Conservation (phyloP, 495 filamentous ascomycete species). For the Beverwykella pulmonaria region DNA sequence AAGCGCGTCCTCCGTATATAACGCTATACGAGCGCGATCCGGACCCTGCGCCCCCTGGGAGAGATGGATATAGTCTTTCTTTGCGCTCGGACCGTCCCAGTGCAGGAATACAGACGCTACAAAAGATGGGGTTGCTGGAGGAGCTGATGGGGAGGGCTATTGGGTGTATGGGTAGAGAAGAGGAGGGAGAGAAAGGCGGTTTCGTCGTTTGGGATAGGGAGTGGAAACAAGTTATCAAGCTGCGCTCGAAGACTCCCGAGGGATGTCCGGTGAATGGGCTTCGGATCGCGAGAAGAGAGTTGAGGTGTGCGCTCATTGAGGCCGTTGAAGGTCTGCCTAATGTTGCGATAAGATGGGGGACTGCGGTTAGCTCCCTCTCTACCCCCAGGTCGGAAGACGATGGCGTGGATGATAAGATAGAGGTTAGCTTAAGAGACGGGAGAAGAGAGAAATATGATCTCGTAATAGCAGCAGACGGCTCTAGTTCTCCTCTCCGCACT, state of each 20-base stretch:
- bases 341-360: slow-evolving; percentile 2
- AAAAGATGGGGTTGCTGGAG: slow-evolving; percentile 42
- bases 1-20: slow-evolving; percentile 26
- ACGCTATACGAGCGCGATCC: slow-evolving; percentile 46
- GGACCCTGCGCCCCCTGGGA: slow-evolving; percentile 16
- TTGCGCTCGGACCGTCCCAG: slow-evolving; percentile 40
- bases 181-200: slow-evolving; percentile 11
- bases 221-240: slow-evolving; percentile 30
- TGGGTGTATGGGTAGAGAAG: neutral
- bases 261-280: slow-evolving; percentile 29
- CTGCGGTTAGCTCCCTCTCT: neutral
- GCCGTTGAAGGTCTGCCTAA: neutral
- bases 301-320: slow-evolving; percentile 22
- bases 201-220: slow-evolving; percentile 39
- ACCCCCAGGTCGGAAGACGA: neutral
- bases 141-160: slow-evolving; percentile 21
- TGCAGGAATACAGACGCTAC: slow-evolving; percentile 40
- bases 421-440: slow-evolving; percentile 2
- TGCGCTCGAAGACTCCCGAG: slow-evolving; percentile 7
- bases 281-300: slow-evolving; percentile 26
- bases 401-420: neutral
- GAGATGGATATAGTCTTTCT: slow-evolving; percentile 47
- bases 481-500: slow-evolving; percentile 2
- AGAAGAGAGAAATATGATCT: slow-evolving; percentile 2
- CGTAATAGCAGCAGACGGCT: slow-evolving; percentile 20